Percentiles rank a stretch among this genome's conserved stretches.
Conservation (phyloP, 139 green algal species). For the Chlamydomonas asymmetrica region DNA sequence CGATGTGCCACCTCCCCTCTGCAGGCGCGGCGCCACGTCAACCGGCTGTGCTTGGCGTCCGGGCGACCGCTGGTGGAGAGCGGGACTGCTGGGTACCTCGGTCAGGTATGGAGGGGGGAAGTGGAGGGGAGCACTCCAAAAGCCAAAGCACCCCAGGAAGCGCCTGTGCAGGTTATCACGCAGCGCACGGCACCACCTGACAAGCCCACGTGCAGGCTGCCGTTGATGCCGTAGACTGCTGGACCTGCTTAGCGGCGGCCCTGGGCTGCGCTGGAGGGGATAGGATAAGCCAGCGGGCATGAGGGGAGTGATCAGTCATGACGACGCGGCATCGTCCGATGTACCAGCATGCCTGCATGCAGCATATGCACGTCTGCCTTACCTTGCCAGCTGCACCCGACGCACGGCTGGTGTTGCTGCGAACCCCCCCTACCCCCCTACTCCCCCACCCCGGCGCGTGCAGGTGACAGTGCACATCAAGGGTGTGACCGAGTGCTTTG, state of each 20-base stretch:
- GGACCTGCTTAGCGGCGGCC: too few species aligned
- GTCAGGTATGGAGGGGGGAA: slow-evolving; percentile 64
- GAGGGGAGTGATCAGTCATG: too few species aligned
- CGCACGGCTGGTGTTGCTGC: not conserved
- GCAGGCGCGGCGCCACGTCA: slow-evolving; percentile 57
- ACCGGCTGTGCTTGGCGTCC: slow-evolving; percentile 89
- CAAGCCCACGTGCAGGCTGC: too few species aligned
- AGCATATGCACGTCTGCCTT: too few species aligned
- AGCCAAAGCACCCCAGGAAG: too few species aligned
- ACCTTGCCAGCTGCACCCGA: slow-evolving; percentile 5
- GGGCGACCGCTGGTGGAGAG: slow-evolving; percentile 90
- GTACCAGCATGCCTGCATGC: too few species aligned
- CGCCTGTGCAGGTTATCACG: too few species aligned
- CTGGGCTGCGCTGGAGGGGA: too few species aligned
- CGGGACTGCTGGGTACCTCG: slow-evolving; percentile 91
- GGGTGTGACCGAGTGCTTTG: slow-evolving; percentile 89
- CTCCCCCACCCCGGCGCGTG: not conserved
- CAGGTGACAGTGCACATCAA: slow-evolving; percentile 92
- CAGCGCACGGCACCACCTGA: too few species aligned
- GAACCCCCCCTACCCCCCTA: not conserved
- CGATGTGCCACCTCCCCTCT: not conserved
- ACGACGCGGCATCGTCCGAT: too few species aligned
- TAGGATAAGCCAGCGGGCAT: too few species aligned
- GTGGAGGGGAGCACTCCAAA: not conserved
- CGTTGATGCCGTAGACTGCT: too few species aligned